Conservation (phyloP, 202 grass and related monocot species). For the Digitaria exilis region DNA sequence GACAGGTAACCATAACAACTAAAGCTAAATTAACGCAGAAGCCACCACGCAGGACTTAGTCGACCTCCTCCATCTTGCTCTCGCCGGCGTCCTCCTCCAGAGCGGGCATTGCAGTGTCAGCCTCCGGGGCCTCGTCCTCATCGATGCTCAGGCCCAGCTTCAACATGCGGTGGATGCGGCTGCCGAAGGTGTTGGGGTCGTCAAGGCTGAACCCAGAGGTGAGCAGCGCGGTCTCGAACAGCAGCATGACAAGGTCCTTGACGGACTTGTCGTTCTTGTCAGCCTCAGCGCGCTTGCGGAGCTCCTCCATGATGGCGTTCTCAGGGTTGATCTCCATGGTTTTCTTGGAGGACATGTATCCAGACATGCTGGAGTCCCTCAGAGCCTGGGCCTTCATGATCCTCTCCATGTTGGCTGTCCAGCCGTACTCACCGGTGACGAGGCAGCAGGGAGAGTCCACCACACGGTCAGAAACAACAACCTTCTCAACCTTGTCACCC, state of each 20-base stretch:
- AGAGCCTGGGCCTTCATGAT: constrained; percentile 98
- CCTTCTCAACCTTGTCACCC: constrained; percentile 94
- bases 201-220: constrained; percentile 97
- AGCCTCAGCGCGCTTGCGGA: constrained; percentile 74
- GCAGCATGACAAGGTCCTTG: constrained; percentile 87
- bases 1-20: constrained; percentile 10
- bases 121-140: constrained; percentile 66
- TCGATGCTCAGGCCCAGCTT: constrained; percentile 95
- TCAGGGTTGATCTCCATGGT: constrained; percentile 98
- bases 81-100: constrained; percentile 86
- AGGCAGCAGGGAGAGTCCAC: constrained; percentile 95
- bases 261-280: constrained; percentile 98
- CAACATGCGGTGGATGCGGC: constrained; percentile 94
- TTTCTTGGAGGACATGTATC: constrained; percentile 96
- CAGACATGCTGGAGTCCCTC: constrained; percentile 89
- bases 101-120: constrained; percentile 80
- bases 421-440: constrained; percentile 89
- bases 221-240: constrained; percentile 89
- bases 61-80: constrained; percentile 99
- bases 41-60: constrained; percentile 37
- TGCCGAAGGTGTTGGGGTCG: constrained; percentile 95
- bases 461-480: constrained; percentile 82
- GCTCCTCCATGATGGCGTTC: constrained; percentile 92
- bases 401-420: constrained; percentile 98
- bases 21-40: neutral